phyloP scores from a whole-genome alignment of 345 rosid genomes.

The Gossypium thurberi region DNA sequence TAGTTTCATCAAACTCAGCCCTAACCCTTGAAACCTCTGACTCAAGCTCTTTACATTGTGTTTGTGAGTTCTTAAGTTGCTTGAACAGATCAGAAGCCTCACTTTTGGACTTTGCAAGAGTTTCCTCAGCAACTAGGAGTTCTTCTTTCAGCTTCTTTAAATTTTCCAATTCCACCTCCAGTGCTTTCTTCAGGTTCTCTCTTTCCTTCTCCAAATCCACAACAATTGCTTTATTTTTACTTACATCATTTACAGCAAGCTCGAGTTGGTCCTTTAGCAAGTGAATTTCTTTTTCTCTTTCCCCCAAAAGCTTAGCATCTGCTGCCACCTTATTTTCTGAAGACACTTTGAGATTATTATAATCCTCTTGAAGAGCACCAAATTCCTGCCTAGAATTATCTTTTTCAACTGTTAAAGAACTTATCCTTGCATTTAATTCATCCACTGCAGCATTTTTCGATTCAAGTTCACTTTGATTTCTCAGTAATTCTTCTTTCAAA shows the following conservation, averaged over 20 bases:
- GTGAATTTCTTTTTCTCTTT: constrained; percentile 43
- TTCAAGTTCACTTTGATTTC: constrained; percentile 43
- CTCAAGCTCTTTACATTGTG: constrained; percentile 44
- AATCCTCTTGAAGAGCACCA: constrained; percentile 35
- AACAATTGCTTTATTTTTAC: constrained; percentile 33
- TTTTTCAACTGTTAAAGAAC: constrained; percentile 41
- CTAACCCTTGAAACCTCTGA: constrained; percentile 47
- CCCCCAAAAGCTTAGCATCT: constrained; percentile 44
- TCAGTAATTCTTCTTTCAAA: constrained; percentile 36
- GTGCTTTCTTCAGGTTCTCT: constrained; percentile 42
- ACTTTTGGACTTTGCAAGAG: constrained; percentile 40
- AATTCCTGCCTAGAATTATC: constrained; percentile 45
- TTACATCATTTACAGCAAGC: constrained; percentile 31
- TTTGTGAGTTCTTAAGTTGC: constrained; percentile 45
- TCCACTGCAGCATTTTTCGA: constrained; percentile 40
- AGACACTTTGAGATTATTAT: constrained; percentile 47
- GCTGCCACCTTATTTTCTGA: constrained; percentile 48
- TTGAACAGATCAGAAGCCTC: constrained; percentile 51
- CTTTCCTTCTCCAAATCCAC: constrained; percentile 47
- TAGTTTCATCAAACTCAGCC: constrained; percentile 46
- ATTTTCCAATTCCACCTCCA: constrained; percentile 40
- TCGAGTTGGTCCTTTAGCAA: constrained; percentile 47
- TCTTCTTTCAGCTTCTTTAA: constrained; percentile 51
- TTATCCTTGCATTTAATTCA: constrained; percentile 46
- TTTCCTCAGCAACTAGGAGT: constrained; percentile 38